phyloP scores from a whole-genome alignment of 352 stramenopile genomes.

The Globisporangium barbulae region DNA sequence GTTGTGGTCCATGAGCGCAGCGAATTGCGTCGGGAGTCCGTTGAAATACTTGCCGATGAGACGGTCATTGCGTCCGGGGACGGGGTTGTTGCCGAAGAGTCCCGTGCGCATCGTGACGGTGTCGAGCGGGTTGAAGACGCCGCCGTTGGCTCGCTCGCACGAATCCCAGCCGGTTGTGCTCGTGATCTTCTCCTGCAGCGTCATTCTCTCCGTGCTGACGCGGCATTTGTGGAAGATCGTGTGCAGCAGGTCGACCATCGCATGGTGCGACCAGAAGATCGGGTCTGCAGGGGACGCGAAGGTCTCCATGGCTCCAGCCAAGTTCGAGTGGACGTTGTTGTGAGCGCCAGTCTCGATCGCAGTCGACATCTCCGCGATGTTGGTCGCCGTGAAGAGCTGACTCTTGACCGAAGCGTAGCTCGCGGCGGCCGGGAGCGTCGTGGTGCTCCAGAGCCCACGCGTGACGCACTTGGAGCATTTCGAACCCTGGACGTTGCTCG shows the following conservation, averaged over 20 bases:
- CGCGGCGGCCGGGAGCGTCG: conserved; percentile 25
- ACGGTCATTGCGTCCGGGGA: conserved; percentile 7
- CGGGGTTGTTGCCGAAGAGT: conserved; percentile 25
- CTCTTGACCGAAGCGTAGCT: conserved; percentile 39
- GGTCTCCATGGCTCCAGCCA: conserved; percentile 45
- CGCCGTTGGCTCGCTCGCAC: conserved; percentile 13
- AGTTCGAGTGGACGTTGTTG: conserved; percentile 42
- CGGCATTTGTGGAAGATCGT: conserved; percentile 60
- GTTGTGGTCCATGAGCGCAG: conserved; percentile 16
- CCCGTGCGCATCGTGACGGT: conserved; percentile 28
- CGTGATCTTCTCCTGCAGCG: conserved; percentile 24
- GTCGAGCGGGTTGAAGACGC: conserved; percentile 4
- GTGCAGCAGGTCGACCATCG: conserved; percentile 42
- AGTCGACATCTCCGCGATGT: conserved; percentile 20
- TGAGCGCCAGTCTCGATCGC: conserved; percentile 43
- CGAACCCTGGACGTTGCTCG: conserved; percentile 19
- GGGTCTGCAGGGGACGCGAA: conserved; percentile 48
- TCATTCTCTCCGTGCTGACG: conserved; percentile 22
- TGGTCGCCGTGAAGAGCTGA: conserved; percentile 42
- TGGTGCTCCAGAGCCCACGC: conserved; percentile 23
- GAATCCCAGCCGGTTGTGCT: conserved; percentile 18
- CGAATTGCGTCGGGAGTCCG: conserved; percentile 25
- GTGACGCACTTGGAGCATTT: conserved; percentile 37
- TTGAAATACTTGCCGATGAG: conserved; percentile 54
- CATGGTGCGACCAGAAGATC: conserved; percentile 61